Evolutionary conservation across 352 stramenopile genomes (phyloP), one percentile per base, ranked within the genome.

Genomic region (Phytophthora nicotianae): DNA sequence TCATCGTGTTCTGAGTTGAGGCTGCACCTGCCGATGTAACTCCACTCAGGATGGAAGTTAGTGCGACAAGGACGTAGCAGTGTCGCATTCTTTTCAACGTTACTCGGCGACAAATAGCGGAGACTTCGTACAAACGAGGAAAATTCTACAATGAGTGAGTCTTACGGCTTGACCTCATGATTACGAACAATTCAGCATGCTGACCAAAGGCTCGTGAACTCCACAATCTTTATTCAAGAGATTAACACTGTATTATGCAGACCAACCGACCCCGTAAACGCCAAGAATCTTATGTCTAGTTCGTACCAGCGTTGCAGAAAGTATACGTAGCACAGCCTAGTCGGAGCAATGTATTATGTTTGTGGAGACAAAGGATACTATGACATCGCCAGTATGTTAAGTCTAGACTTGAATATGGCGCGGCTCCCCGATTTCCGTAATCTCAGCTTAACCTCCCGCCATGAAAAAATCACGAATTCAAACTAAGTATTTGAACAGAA

Each of bases 251-350:
- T 29, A n/a, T n/a, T n/a, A n/a, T n/a, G n/a, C n/a, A n/a, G n/a
- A n/a, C n/a, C n/a, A n/a, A n/a, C n/a, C n/a, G n/a, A n/a, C n/a
- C n/a, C n/a, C n/a, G n/a, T n/a, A n/a, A n/a, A n/a, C n/a, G n/a
- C n/a, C n/a, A n/a, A n/a, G n/a, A n/a, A n/a, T n/a, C 7, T 29
- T 3, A 7, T 29, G 19, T 62, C 64, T 8, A 68, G 27, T 9
- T 88, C 79, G 35, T 78, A 82, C 21, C 86, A 47, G 0, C 68
- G 76, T 40, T 76, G 59, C 7, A 88, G 35, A 21, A 88, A 81
- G 23, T 74, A 43, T 23, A 37, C 52, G 40, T 72, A 74, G 48
- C 19, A 88, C 55, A 16, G 43, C 41, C 17, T 77, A n/a, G n/a
- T n/a, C n/a, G n/a, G n/a, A n/a, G n/a, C n/a, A n/a, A n/a, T n/a